Evolutionary conservation across 345 rosid genomes (phyloP), one percentile per base, ranked within the genome.

Genomic region (Kandelia obovata): DNA sequence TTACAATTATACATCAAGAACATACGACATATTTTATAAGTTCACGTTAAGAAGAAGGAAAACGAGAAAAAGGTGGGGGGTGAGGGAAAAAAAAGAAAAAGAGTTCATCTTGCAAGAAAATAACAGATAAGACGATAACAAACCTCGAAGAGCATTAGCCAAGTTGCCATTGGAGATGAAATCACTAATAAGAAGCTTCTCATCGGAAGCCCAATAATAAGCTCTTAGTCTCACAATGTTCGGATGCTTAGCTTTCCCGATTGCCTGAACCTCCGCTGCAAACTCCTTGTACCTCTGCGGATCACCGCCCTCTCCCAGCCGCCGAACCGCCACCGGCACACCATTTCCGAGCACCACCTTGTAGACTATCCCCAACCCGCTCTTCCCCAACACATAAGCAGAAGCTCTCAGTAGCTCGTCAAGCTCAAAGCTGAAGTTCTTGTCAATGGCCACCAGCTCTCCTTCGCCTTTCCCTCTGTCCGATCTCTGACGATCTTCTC

Each of bases 161-260:
- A 95, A 81, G 61, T 88, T 95, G 77, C 99, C 99, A 75, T 92
- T 90, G 66, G 92, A 85, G 76, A 95, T 83, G 52, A 88, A 95
- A 70, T 95, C 98, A 71, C 91, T 87, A 49, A 95, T 92, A 53
- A 95, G 86, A 20, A 95, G 96, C 81, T 95, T 95, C 79, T 95
- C 99, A 69, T 95, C 98, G 10, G 96, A 81, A 53, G 99, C 98
- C 99, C 99, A 95, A 70, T 95, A 95, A 71, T 95, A 95, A 69
- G 99, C 99, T 73, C 99, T 84, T 53, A 95, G 67, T 74, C 80
- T 87, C 70, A 95, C 99, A 5, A 95, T 82, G 78, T 92, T 95
- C 5, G 99, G 99, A 82, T 95, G 99, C 68, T 92, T 95, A 52
- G 92, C 92, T 55, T 83, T 85, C 64, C 97, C 96, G 64, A 95